Conservation (phyloP, 2,329 filamentous ascomycete genomes). For the Colletotrichum siamense region DNA sequence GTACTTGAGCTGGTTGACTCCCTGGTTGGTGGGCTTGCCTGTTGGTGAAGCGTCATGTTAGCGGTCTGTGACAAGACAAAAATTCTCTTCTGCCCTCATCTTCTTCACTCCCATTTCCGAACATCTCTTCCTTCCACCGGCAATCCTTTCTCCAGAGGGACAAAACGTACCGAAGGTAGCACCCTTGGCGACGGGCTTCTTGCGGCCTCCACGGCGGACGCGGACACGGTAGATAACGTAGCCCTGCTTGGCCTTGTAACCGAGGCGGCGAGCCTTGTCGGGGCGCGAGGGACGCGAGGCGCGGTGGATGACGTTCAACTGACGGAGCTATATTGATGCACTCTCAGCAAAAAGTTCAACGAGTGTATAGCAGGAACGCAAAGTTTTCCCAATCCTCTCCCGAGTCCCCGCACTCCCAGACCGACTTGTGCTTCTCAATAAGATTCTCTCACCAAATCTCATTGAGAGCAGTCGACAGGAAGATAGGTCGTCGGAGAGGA, state of each 20-base stretch:
- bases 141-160: background rate
- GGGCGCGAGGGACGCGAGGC: constrained; percentile 97
- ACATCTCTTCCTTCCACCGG: background rate
- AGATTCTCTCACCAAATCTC: background rate
- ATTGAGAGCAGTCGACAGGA: background rate
- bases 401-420: background rate
- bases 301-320: constrained; percentile 99
- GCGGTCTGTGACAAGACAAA: background rate
- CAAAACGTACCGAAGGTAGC: constrained; percentile 92
- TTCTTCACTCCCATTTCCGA: background rate
- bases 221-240: constrained; percentile 99
- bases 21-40: constrained; percentile 99
- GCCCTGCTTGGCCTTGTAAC: constrained; percentile 99
- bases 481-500: background rate
- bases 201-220: constrained; percentile 98
- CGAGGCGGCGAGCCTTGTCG: constrained; percentile 99
- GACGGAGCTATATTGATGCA: constrained; percentile 99
- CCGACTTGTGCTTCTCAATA: background rate
- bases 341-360: constrained; percentile 99
- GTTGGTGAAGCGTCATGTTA: constrained; percentile 30
- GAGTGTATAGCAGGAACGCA: constrained; percentile 88
- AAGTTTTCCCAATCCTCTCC: constrained; percentile 30
- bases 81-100: background rate
- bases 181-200: constrained; percentile 95
- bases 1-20: constrained; percentile 99